phyloP scores from a whole-genome alignment of 164 flowering plant species.

The Liriodendron chinense region DNA sequence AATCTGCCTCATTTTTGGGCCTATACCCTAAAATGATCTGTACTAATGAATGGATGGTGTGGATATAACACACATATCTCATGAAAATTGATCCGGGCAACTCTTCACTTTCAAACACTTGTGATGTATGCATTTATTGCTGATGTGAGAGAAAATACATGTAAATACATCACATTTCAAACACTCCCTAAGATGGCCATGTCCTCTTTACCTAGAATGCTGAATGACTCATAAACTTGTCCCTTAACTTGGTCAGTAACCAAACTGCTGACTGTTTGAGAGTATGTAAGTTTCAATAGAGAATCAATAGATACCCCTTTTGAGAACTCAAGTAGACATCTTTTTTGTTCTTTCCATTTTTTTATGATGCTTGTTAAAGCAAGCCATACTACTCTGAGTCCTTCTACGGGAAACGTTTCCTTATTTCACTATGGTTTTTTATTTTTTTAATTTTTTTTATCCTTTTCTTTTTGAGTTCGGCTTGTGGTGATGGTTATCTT shows the following conservation, averaged over 20 bases:
- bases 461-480: not conserved
- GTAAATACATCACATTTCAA: too few relatives aligned
- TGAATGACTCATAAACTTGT: not conserved
- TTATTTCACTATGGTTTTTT: not conserved
- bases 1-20: too few relatives aligned
- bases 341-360: not conserved
- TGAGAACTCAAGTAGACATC: not conserved
- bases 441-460: not conserved
- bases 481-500: not conserved
- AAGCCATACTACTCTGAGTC: not conserved
- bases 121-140: too few relatives aligned
- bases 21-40: too few relatives aligned
- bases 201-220: not conserved
- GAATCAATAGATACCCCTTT: not conserved
- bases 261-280: not conserved
- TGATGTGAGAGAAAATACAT: too few relatives aligned
- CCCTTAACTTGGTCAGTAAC: not conserved
- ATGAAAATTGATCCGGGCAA: too few relatives aligned
- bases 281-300: not conserved
- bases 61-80: too few relatives aligned
- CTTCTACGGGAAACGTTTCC: not conserved
- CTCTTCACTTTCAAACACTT: too few relatives aligned
- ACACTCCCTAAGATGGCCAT: not conserved
- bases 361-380: not conserved
- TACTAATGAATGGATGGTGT: too few relatives aligned